phyloP scores from a whole-genome alignment of 495 filamentous ascomycete species.

The Penicillium atrosanguineum region DNA sequence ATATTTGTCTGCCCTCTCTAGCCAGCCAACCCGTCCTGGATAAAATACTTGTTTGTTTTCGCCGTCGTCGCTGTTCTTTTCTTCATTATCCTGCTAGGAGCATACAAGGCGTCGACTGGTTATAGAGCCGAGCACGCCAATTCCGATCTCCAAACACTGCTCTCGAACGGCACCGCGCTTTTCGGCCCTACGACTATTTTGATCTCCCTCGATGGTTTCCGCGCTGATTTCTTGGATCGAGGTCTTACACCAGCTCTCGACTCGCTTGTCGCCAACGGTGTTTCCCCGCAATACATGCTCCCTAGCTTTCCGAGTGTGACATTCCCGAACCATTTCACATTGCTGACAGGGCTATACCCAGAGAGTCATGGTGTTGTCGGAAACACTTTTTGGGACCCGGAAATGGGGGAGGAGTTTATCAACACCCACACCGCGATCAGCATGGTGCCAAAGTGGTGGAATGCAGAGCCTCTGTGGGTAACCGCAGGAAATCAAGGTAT shows the following conservation, averaged over 20 bases:
- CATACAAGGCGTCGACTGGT: constrained; percentile 50
- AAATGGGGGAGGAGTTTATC: constrained; percentile 72
- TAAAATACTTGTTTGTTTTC: constrained; percentile 33
- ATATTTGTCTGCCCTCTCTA: constrained; percentile 1
- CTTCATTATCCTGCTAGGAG: constrained; percentile 50
- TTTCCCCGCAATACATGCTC: constrained; percentile 86
- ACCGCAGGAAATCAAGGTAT: constrained; percentile 80
- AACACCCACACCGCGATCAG: constrained; percentile 73
- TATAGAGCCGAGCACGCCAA: constrained; percentile 27
- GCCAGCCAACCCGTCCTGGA: constrained; percentile 28
- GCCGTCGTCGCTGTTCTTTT: constrained; percentile 47
- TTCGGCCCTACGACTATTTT: constrained; percentile 91
- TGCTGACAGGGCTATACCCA: constrained; percentile 88
- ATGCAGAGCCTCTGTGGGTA: constrained; percentile 87
- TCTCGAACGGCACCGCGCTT: constrained; percentile 68
- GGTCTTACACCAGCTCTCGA: constrained; percentile 80
- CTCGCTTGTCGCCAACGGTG: constrained; percentile 73
- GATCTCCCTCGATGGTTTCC: constrained; percentile 93
- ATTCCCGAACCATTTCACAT: constrained; percentile 96
- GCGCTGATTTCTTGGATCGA: constrained; percentile 88
- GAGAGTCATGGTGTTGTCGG: constrained; percentile 92
- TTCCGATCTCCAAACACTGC: constrained; percentile 16
- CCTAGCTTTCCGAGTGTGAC: constrained; percentile 96
- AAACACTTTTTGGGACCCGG: constrained; percentile 90
- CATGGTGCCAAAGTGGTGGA: constrained; percentile 88